Conservation (phyloP, 1,284 basidiomycete genomes). For the Papiliotrema nemorosa region DNA sequence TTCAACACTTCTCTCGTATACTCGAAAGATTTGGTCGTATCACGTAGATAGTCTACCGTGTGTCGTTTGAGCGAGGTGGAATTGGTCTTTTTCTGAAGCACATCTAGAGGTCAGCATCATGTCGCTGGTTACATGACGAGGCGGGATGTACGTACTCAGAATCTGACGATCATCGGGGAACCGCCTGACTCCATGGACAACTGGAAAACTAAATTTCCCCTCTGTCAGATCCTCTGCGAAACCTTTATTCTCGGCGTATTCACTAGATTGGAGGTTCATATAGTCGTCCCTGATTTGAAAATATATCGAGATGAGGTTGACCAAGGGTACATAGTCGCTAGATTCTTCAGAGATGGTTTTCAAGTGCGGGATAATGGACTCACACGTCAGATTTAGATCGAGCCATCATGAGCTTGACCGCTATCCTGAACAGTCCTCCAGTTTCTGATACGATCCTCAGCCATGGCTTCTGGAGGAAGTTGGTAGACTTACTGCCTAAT, state of each 20-base stretch:
- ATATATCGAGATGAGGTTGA: conserved; percentile 88
- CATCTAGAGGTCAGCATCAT: conserved; percentile 55
- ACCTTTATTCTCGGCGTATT: conserved; percentile 89
- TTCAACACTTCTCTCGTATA: conserved; percentile 65
- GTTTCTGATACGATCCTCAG: too few relatives aligned
- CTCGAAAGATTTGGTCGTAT: conserved; percentile 68
- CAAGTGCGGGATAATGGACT: conserved; percentile 27
- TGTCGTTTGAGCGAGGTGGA: conserved; percentile 75
- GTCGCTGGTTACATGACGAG: neutral
- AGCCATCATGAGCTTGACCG: conserved; percentile 95
- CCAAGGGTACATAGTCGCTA: conserved; percentile 85
- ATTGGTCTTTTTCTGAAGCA: conserved; percentile 79
- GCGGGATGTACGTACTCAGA: conserved; percentile 60
- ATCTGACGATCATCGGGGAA: conserved; percentile 70
- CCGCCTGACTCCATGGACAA: conserved; percentile 81
- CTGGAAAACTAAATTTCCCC: conserved; percentile 93
- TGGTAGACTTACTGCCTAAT: conserved; percentile 71
- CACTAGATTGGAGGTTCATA: conserved; percentile 85
- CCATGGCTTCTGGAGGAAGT: conserved; percentile 1
- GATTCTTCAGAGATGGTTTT: neutral
- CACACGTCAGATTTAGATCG: conserved; percentile 59
- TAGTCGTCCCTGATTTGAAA: conserved; percentile 98
- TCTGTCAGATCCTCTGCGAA: conserved; percentile 93
- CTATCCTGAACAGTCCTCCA: conserved; percentile 87
- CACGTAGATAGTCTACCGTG: conserved; percentile 69